Conservation (phyloP, 345 rosid species). For the Melaleuca alternifolia region DNA sequence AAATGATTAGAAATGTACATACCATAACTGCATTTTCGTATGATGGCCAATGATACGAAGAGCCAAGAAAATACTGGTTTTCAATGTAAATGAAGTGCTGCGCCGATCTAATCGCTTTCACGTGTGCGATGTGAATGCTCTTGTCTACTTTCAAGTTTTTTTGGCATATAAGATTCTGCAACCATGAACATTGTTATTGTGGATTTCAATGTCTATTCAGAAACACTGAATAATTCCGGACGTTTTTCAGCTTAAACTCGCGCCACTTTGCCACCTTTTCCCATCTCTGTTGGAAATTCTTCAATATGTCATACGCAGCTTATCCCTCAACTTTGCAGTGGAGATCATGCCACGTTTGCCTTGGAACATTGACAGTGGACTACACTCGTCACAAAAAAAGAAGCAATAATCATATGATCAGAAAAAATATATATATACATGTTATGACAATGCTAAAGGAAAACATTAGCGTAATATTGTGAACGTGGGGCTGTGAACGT, state of each 20-base stretch:
- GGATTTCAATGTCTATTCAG: neutral
- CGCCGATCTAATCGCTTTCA: conserved; percentile 58
- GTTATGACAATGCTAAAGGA: neutral
- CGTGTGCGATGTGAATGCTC: conserved; percentile 50
- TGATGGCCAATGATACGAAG: conserved; percentile 54
- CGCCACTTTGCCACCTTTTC: conserved; percentile 37
- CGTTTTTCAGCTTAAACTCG: conserved; percentile 36
- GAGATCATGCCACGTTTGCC: conserved; percentile 68
- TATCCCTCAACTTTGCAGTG: conserved; percentile 69
- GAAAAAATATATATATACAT: neutral
- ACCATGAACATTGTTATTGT: neutral
- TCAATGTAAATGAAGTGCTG: conserved; percentile 58
- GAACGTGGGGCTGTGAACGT: conserved; percentile 53
- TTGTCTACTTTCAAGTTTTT: conserved; percentile 55
- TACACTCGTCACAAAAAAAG: neutral
- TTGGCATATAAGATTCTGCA: conserved; percentile 44
- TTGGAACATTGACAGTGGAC: conserved; percentile 32
- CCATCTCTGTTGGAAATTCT: conserved; percentile 54
- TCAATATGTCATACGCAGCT: conserved; percentile 50
- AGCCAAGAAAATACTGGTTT: conserved; percentile 62
- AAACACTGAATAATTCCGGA: conserved; percentile 5
- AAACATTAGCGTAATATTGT: conserved; percentile 12
- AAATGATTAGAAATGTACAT: neutral
- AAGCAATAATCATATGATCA: neutral
- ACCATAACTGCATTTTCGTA: conserved; percentile 49